phyloP scores from a whole-genome alignment of 2,329 filamentous ascomycete species.

The Stachybotrys chartarum region DNA sequence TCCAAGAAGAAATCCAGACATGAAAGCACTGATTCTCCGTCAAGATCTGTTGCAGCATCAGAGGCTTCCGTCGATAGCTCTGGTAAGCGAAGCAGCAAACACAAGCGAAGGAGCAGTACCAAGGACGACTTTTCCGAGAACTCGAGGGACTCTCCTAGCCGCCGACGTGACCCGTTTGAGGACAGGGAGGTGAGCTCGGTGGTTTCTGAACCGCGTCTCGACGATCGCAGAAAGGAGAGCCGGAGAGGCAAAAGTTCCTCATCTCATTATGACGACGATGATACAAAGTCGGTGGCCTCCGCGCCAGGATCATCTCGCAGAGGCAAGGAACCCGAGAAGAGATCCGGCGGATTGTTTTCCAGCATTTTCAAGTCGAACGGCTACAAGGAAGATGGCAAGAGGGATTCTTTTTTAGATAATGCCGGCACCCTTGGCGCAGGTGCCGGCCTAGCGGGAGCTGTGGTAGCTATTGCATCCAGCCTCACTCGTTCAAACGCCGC shows the following conservation, averaged over 20 bases:
- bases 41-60: slow-evolving; percentile 24
- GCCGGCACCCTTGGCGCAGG: slow-evolving; percentile 63
- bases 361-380: slow-evolving; percentile 38
- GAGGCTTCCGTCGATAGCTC: slow-evolving; percentile 28
- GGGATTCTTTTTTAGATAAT: slow-evolving; percentile 65
- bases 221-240: slow-evolving; percentile 25
- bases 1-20: slow-evolving; percentile 17
- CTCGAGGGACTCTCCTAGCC: slow-evolving; percentile 31
- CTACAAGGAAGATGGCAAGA: slow-evolving; percentile 30
- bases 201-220: slow-evolving; percentile 35
- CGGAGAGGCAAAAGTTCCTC: slow-evolving; percentile 18
- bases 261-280: slow-evolving; percentile 34
- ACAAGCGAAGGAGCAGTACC: slow-evolving; percentile 26
- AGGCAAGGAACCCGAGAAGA: slow-evolving; percentile 31
- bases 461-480: slow-evolving; percentile 31
- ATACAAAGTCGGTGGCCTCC: slow-evolving; percentile 38
- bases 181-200: slow-evolving; percentile 43
- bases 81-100: slow-evolving; percentile 32
- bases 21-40: slow-evolving; percentile 20
- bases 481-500: slow-evolving; percentile 37
- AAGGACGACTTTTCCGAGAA: slow-evolving; percentile 26
- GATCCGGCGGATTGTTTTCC: slow-evolving; percentile 38
- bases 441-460: slow-evolving; percentile 54
- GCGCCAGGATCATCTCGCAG: slow-evolving; percentile 23
- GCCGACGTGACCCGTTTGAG: slow-evolving; percentile 29